Conservation (phyloP, 306 rosid species). For the Psophocarpus tetragonolobus region DNA sequence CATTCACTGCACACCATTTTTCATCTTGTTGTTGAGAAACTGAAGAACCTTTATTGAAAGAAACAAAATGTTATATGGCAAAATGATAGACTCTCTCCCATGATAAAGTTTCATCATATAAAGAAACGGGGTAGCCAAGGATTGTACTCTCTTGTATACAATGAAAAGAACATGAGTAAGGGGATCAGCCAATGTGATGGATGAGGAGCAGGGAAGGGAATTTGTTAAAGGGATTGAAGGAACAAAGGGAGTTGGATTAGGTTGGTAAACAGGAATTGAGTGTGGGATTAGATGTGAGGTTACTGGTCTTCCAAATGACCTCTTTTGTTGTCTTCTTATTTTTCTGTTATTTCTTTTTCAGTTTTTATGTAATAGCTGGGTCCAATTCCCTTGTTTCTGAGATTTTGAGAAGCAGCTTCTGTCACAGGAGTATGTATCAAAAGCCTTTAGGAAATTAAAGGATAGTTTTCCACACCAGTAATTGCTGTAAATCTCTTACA, state of each 20-base stretch:
- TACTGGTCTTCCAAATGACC: slow-evolving; percentile 3
- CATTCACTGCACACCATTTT: neutral
- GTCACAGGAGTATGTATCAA: neutral
- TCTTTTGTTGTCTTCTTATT: slow-evolving; percentile 13
- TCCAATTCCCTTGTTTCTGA: neutral
- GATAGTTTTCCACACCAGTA: neutral
- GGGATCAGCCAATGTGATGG: neutral
- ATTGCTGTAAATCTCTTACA: neutral
- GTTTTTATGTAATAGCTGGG: slow-evolving; percentile 16
- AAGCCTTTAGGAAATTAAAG: slow-evolving; percentile 19
- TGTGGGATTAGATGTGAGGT: neutral
- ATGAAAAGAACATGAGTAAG: neutral
- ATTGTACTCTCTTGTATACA: neutral
- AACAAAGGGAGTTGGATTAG: neutral
- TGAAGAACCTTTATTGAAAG: slow-evolving; percentile 21
- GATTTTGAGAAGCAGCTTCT: neutral
- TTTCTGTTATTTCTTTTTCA: neutral
- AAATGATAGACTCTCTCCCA: neutral
- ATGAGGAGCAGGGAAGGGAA: neutral
- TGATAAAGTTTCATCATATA: neutral
- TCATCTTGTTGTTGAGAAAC: neutral
- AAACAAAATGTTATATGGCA: neutral
- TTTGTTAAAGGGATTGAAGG: slow-evolving; percentile 11
- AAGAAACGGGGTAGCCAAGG: neutral
- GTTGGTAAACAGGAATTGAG: slow-evolving; percentile 1